Evolutionary conservation across 129 eudicot species (phyloP).

Genomic region (Pulicaria dysenterica): DNA sequence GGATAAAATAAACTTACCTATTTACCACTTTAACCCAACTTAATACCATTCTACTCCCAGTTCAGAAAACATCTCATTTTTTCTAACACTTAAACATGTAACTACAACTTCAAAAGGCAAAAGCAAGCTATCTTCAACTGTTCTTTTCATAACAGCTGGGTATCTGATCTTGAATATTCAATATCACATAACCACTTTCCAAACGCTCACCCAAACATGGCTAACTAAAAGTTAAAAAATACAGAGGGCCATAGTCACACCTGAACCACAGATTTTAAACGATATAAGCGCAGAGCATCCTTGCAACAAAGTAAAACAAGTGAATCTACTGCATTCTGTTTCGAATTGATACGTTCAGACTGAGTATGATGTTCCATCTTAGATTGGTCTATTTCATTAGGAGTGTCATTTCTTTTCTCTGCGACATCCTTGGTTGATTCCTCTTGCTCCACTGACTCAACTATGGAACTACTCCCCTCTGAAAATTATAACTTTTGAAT

Average conservation of each 20-base stretch:
- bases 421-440: slow-evolving; percentile 40
- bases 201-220: no score
- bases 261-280: slow-evolving; percentile 62
- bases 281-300: slow-evolving; percentile 55
- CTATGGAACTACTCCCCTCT: slow-evolving; percentile 46
- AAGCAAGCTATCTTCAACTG: no score
- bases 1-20: no score
- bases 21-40: no score
- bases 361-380: slow-evolving; percentile 29
- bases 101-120: no score
- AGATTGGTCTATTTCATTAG: slow-evolving; percentile 29
- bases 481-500: slow-evolving; percentile 20
- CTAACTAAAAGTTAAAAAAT: neutral
- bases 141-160: no score
- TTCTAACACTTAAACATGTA: no score
- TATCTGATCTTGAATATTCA: no score
- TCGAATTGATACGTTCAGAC: slow-evolving; percentile 25
- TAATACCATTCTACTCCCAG: no score
- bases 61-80: no score
- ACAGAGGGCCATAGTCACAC: slow-evolving; percentile 40
- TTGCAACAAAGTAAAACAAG: slow-evolving; percentile 69
- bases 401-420: slow-evolving; percentile 33
- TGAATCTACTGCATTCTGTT: slow-evolving; percentile 41
- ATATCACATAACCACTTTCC: no score
- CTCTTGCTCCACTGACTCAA: slow-evolving; percentile 33